Evolutionary conservation across 495 filamentous ascomycete species (phyloP).

Genomic region (Rhizodiscina lignyota): DNA sequence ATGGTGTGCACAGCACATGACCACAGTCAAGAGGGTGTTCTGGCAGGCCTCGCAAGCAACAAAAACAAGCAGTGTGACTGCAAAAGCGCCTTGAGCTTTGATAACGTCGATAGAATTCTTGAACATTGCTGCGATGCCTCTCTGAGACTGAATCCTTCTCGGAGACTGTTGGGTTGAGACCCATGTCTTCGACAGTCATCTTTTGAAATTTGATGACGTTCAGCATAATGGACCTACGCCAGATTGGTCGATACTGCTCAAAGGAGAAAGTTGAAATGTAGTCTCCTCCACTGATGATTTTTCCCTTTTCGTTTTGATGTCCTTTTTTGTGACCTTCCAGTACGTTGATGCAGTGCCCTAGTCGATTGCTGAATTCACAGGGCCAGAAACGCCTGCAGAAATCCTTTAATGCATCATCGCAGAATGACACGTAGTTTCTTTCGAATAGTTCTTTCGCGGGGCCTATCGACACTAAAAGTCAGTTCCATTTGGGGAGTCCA

Average conservation of each 20-base stretch:
- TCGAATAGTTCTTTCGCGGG: too few relatives aligned
- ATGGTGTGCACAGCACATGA: constrained; percentile 37
- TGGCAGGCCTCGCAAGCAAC: constrained; percentile 33
- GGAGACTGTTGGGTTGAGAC: constrained; percentile 6
- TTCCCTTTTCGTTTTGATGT: constrained; percentile 31
- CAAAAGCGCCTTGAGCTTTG: constrained; percentile 7
- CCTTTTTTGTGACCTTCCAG: constrained; percentile 30
- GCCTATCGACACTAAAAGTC: too few relatives aligned
- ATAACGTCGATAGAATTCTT: constrained; percentile 17
- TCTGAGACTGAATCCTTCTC: constrained; percentile 15
- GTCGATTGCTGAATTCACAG: constrained; percentile 24
- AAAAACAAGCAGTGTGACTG: constrained; percentile 35
- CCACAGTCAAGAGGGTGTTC: constrained; percentile 39
- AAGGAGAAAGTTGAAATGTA: constrained; percentile 29
- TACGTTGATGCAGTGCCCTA: constrained; percentile 27
- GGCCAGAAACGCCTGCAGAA: constrained; percentile 32
- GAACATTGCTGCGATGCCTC: constrained; percentile 18
- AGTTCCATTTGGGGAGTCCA: too few relatives aligned
- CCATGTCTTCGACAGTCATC: constrained; percentile 14
- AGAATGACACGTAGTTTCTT: too few relatives aligned
- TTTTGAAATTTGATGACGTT: constrained; percentile 3
- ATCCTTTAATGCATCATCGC: constrained; percentile 28
- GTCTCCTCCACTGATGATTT: constrained; percentile 26
- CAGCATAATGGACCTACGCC: constrained; percentile 5
- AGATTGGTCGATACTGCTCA: constrained; percentile 18